Conservation (phyloP, 2,329 filamentous ascomycete genomes). For the Cadophora sp. region DNA sequence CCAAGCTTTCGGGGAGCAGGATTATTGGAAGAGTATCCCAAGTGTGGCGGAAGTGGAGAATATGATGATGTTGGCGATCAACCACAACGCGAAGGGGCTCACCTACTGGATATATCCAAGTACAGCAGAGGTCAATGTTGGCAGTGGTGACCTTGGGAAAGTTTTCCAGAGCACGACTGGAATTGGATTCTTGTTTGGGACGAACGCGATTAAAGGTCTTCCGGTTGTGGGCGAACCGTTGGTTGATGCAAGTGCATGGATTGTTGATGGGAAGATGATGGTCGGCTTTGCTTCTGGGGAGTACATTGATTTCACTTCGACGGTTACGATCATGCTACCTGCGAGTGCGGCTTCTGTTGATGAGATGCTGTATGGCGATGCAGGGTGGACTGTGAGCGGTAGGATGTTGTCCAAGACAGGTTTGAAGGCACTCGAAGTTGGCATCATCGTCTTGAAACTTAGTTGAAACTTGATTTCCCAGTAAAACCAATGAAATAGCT, state of each 20-base stretch:
- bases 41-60: slow-evolving; percentile 53
- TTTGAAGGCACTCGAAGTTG: slow-evolving; percentile 37
- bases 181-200: slow-evolving; percentile 47
- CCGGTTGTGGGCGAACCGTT: slow-evolving; percentile 21
- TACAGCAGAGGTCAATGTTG: slow-evolving; percentile 32
- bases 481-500: neutral
- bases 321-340: slow-evolving; percentile 36
- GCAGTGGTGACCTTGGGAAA: slow-evolving; percentile 49
- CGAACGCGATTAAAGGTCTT: slow-evolving; percentile 35
- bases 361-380: slow-evolving; percentile 36
- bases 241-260: slow-evolving; percentile 52
- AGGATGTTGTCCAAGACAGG: slow-evolving; percentile 35
- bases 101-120: slow-evolving; percentile 56
- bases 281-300: slow-evolving; percentile 49
- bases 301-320: slow-evolving; percentile 34
- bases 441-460: slow-evolving; percentile 35
- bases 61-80: slow-evolving; percentile 55
- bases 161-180: slow-evolving; percentile 47
- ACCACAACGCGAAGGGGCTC: slow-evolving; percentile 57
- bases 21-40: slow-evolving; percentile 56
- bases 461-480: slow-evolving; percentile 12
- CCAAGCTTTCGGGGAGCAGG: slow-evolving; percentile 56
- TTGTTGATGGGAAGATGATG: slow-evolving; percentile 46
- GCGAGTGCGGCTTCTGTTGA: slow-evolving; percentile 17
- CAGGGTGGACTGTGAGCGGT: slow-evolving; percentile 33